These are phyloP conservation scores for Stagonosporopsis vannaccii DNA, from an alignment of 2,329 filamentous ascomycete genomes.

Conservation along the genomic window DNA sequence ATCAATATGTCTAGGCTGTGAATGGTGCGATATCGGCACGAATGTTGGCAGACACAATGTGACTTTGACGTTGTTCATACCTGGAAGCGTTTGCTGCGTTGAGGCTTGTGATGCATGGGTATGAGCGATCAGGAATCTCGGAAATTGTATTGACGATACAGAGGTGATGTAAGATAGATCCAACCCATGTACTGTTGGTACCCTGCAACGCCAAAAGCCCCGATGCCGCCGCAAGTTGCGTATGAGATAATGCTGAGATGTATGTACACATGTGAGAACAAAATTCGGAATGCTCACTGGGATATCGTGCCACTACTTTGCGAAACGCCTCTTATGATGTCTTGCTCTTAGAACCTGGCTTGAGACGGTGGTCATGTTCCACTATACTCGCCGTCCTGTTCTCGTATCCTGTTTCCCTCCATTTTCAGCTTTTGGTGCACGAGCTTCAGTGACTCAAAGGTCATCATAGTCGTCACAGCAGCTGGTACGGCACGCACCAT, in stretches of 20 bases:
- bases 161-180: conserved; percentile 8
- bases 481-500: conserved; percentile 95
- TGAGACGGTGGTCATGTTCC: not conserved
- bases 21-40: not conserved
- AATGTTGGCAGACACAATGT: not conserved
- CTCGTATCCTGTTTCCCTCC: conserved; percentile 53
- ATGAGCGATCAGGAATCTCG: not conserved
- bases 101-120: not conserved
- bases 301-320: conserved; percentile 25
- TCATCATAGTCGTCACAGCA: conserved; percentile 96
- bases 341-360: not conserved
- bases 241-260: conserved; percentile 26
- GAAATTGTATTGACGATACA: conserved; percentile 16
- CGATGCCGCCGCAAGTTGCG: conserved; percentile 26
- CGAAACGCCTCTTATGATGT: conserved; percentile 26
- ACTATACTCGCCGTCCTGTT: conserved; percentile 19
- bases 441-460: conserved; percentile 79
- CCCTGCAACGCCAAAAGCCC: conserved; percentile 30
- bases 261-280: conserved; percentile 34
- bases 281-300: conserved; percentile 27
- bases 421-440: conserved; percentile 61
- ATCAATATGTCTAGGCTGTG: not conserved
- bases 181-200: conserved; percentile 10
- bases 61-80: not conserved
- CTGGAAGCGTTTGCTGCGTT: not conserved